Conservation (phyloP, 306 rosid species). For the Quercus robur region DNA sequence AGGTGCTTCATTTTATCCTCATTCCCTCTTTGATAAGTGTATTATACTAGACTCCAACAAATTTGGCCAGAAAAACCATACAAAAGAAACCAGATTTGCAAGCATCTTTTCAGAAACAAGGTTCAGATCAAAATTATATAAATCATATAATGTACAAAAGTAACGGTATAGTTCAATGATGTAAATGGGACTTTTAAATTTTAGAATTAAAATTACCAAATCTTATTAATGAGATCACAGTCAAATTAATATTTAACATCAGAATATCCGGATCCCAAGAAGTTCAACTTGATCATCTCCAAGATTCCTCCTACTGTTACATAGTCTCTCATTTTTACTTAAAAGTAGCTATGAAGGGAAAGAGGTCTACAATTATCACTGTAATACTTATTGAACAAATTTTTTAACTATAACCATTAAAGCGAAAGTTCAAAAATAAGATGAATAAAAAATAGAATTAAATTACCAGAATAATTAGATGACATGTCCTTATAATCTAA, state of each 20-base stretch:
- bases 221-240: background rate
- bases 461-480: background rate
- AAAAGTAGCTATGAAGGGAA: background rate
- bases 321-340: background rate
- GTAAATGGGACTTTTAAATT: background rate
- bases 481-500: background rate
- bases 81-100: background rate
- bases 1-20: too few species aligned
- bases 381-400: background rate
- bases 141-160: background rate
- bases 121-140: background rate
- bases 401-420: background rate
- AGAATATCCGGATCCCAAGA: background rate
- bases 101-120: background rate
- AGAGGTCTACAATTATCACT: background rate
- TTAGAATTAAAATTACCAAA: background rate
- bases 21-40: too few species aligned
- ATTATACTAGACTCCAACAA: background rate
- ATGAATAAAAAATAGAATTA: background rate
- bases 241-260: background rate
- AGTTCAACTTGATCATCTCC: background rate
- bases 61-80: background rate
- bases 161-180: background rate
- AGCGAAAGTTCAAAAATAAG: background rate
- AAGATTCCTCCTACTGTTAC: background rate